Evolutionary conservation across 768 basidiomycete species (phyloP), one percentile per base, ranked within the genome.

Genomic region (Hypsizygus marmoreus): DNA sequence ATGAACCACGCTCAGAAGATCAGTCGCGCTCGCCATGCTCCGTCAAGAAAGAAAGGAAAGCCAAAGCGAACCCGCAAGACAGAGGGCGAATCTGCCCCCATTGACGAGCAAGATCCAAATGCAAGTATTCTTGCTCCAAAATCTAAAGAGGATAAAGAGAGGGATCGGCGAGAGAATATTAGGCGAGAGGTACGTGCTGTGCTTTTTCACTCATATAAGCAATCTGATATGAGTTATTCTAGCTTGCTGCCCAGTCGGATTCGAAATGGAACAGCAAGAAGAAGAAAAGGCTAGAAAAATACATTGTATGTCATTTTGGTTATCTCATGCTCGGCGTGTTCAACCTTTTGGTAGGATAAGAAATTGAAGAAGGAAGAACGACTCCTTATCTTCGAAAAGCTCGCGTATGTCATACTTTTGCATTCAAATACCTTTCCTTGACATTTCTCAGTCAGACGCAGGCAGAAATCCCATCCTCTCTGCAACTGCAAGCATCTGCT

Each of bases 291-390:
- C 69, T 98, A 4, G 95, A 97, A 52, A 91, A 91, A 52, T 98
- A 93, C 59, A 94, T 97, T 57, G 92, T 91, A 45, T 57, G 86
- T 68, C 16, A 3, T 22, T 10, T 32, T 28, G 14, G 36, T 7
- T 8, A 31, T n/a, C 28, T 33, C 4, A 9, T 41, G 37, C 12
- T 32, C 6, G 12, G 23, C 14, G 23, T 11, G 43, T 40, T 24
- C 16, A 40, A 24, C 48, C 9, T 49, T 49, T 3, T 32, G 13
- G 13, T 51, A 94, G 91, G 88, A 91, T 39, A 94, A 94, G 70
- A 95, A 95, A 66, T 70, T 95, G 37, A 91, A 88, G 68, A 91
- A 93, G 62, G 94, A 97, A 59, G 91, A 91, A 50, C 80, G 93
- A 34, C 59, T 81, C 4, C 63, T 75, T 14, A 74, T 97, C 11